Evolutionary conservation across 2,329 filamentous ascomycete species (phyloP), one percentile per base, ranked within the genome.

Genomic region (Colletotrichum nymphaeae): DNA sequence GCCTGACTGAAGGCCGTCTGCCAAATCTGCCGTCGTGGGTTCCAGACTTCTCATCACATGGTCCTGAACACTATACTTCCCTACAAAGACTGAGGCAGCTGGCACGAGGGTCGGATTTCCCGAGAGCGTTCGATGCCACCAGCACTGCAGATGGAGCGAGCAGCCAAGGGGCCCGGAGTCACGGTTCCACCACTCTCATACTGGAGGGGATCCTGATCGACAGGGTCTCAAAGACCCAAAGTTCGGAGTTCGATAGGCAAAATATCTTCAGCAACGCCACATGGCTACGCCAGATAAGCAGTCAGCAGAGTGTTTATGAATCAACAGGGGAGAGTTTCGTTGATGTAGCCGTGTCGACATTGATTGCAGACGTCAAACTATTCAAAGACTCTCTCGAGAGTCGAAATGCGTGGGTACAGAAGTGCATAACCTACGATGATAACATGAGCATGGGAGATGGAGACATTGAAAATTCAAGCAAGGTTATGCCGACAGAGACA

Each of bases 1-100:
- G 67, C n/a, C 22, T 68, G 11, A 49, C 64, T 4, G 4, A 58
- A 28, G 63, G 55, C 2, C 58, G 68, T 14, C 46, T 46, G 6
- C 19, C 53, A 24, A 58, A 16, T 4, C 32, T 72, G 22, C 69
- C 69, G 3, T 72, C 69, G 3, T 72, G 69, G 69, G 58, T 72
- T 9, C 69, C 69, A 8, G 69, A 72, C 30, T 69, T 63, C 12
- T 49, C 64, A 3, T 59, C 68, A 11, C 52, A 26, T n/a, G 69
- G 69, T 1, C 49, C 69, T 1, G 22, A 22, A 11, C 37, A 30
- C 14, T 53, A 49, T 7, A 63, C 64, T 1, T 69, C 69, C 1
- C 52, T 72, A 7, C 69, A 72, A 28, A 56, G 64, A 16, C 19
- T 58, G 28, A 53, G 69, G 1, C 69, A 69, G 6, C 12, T 53